These are phyloP conservation scores for Globisporangium cystogenes DNA, from an alignment of 352 stramenopile genomes.

Conservation along the genomic window DNA sequence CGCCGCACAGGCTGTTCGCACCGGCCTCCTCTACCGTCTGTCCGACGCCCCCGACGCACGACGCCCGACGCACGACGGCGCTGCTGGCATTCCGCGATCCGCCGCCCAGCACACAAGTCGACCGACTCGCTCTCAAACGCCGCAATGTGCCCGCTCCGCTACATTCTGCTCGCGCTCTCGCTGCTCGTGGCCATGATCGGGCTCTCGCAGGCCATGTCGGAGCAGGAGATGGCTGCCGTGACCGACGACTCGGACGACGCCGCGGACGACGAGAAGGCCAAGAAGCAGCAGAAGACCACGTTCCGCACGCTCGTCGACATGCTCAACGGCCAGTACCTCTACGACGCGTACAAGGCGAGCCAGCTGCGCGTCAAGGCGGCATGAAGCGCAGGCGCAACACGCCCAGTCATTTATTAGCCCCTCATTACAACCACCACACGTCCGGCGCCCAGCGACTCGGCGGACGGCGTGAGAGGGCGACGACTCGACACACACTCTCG, in stretches of 20 bases:
- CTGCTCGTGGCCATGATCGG: conserved; percentile 83
- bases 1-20: conserved; percentile 6
- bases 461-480: not conserved
- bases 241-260: conserved; percentile 55
- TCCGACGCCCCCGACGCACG: no score
- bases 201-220: conserved; percentile 68
- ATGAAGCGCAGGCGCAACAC: conserved; percentile 13
- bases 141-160: conserved; percentile 80
- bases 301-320: conserved; percentile 81
- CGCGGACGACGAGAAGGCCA: conserved; percentile 45
- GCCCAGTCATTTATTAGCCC: conserved; percentile 9
- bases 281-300: conserved; percentile 43
- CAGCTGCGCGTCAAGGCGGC: conserved; percentile 53
- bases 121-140: not conserved
- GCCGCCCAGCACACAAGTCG: not conserved
- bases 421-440: no score
- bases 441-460: not conserved
- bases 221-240: conserved; percentile 54
- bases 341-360: conserved; percentile 72
- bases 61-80: no score
- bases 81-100: conserved; percentile 11
- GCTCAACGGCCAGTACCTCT: conserved; percentile 87
- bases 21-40: conserved; percentile 5
- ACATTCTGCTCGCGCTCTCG: conserved; percentile 82
- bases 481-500: no score